Evolutionary conservation across 2,329 filamentous ascomycete species (phyloP), one percentile per base, ranked within the genome.

Genomic region (Aspergillus felis): DNA sequence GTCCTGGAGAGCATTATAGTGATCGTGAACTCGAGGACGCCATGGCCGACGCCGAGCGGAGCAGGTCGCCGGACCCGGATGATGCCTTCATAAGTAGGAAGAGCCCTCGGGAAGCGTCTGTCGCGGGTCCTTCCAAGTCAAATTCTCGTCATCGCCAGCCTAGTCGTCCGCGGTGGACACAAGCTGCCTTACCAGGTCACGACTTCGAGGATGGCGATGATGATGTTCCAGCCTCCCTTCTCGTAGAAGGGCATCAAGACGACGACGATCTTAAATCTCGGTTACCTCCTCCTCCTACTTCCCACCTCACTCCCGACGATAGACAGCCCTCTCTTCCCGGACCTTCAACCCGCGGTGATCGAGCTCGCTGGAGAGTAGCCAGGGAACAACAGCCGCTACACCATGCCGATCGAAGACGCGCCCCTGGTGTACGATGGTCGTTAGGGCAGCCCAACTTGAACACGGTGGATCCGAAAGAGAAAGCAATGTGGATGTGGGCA

Each of bases 401-500:
- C 56, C 42, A 61, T 27, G 57, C 59, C 47, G 56, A 58, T 54
- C 61, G 62, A 35, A 58, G 51, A 22, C 62, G 55, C 24, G 61
- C 61, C 28, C 63, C 67, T 12, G 58, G 62, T 41, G 56, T 60
- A 35, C 63, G 66, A 46, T 72, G 68, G 62, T 63, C 69, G 20
- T 57, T 64, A 4, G 67, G 68, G 20, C 69, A 72, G 27, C 65
- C 72, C 1, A 72, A 69, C 27, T 62, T 79, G 46, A 71, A 73
- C 20, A 71, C 77, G 53, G 77, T 81, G 28, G 83, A 85, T 66
- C 84, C 86, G 0, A 86, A 86, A 72, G 89, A 93, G 69, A 89
- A 87, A 72, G 92, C 92, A 3, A 85, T 96, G 79, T 97, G 91
- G 88, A 84, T 90, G 74, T 97, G 92, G 90, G 90, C 90, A 55